These are phyloP conservation scores for Alternaria triticimaculans DNA, from an alignment of 2,329 filamentous ascomycete species.

Conservation along the genomic window DNA sequence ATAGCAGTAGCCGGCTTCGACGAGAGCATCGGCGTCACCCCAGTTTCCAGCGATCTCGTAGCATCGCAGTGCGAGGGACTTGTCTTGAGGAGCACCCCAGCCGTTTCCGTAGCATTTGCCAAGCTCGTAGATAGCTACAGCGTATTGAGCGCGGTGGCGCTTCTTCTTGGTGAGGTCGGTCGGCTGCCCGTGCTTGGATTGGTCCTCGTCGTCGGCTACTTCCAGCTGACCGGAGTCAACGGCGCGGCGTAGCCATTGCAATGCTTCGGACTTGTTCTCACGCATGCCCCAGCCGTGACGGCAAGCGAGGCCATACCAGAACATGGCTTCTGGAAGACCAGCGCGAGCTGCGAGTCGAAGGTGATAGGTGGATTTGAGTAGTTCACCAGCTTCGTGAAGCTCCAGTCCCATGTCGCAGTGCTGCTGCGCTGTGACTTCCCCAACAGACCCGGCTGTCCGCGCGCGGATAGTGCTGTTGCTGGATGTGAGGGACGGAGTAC, in stretches of 20 bases:
- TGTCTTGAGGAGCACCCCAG: slow-evolving; percentile 96
- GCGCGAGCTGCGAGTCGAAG: slow-evolving; percentile 85
- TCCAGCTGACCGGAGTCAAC: slow-evolving; percentile 84
- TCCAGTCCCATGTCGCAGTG: slow-evolving; percentile 90
- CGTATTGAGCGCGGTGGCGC: slow-evolving; percentile 89
- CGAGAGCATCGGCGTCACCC: slow-evolving; percentile 93
- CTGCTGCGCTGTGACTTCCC: slow-evolving; percentile 81
- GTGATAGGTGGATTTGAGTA: slow-evolving; percentile 96
- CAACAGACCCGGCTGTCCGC: slow-evolving; percentile 51
- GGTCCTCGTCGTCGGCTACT: slow-evolving; percentile 80
- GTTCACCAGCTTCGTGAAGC: slow-evolving; percentile 83
- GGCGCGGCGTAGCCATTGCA: slow-evolving; percentile 90
- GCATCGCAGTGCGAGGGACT: slow-evolving; percentile 82
- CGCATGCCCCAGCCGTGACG: slow-evolving; percentile 98
- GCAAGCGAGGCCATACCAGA: slow-evolving; percentile 92
- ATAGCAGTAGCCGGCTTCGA: slow-evolving; percentile 96
- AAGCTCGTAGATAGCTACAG: slow-evolving; percentile 92
- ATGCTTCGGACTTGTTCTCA: slow-evolving; percentile 85
- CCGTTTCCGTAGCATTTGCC: slow-evolving; percentile 98
- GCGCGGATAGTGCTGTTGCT: slow-evolving; percentile 55
- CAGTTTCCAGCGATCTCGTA: slow-evolving; percentile 96
- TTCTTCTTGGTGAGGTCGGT: slow-evolving; percentile 75
- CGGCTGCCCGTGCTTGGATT: slow-evolving; percentile 64
- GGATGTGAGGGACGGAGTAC: slow-evolving; percentile 47
- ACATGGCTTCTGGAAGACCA: slow-evolving; percentile 90